Evolutionary conservation across 768 basidiomycete species (phyloP).

Genomic region (Hortiboletus flavorubellus): DNA sequence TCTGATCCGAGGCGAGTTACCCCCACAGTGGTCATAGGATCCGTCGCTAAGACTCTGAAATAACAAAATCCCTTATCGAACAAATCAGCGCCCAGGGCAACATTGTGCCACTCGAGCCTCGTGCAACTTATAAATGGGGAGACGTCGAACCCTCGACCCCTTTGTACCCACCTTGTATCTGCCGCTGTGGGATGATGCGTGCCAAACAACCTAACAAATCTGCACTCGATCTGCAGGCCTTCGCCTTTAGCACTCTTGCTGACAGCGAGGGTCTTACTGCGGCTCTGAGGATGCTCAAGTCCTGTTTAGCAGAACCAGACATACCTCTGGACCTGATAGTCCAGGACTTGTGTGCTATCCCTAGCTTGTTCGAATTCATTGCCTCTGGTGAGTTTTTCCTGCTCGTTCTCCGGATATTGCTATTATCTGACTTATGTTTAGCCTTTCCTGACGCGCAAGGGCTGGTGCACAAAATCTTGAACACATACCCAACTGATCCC

Average conservation of each 20-base stretch:
- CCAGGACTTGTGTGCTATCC: constrained; percentile 26
- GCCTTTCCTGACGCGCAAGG: constrained; percentile 7
- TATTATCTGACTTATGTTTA: constrained; percentile 2
- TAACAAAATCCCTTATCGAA: background rate
- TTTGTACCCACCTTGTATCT: background rate
- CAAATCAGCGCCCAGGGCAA: too few relatives aligned
- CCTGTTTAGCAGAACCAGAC: constrained; percentile 26
- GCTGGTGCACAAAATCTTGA: constrained; percentile 31
- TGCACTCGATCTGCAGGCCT: constrained; percentile 14
- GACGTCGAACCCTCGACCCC: background rate
- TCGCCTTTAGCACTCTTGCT: constrained; percentile 14
- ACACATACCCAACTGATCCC: constrained; percentile 30
- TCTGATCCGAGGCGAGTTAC: too few relatives aligned
- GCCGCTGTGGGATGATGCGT: too few relatives aligned
- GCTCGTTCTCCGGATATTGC: background rate
- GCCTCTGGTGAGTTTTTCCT: constrained; percentile 22
- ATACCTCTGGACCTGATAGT: constrained; percentile 21
- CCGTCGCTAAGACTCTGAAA: background rate
- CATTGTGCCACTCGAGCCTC: background rate
- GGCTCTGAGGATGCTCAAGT: constrained; percentile 16
- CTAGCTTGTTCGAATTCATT: constrained; percentile 29
- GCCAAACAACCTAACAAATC: background rate
- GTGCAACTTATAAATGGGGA: background rate
- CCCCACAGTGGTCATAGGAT: background rate
- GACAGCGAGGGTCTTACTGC: constrained; percentile 17